Conservation (phyloP, 805 yeast genomes). For the Sugiyamaella marilandica region DNA sequence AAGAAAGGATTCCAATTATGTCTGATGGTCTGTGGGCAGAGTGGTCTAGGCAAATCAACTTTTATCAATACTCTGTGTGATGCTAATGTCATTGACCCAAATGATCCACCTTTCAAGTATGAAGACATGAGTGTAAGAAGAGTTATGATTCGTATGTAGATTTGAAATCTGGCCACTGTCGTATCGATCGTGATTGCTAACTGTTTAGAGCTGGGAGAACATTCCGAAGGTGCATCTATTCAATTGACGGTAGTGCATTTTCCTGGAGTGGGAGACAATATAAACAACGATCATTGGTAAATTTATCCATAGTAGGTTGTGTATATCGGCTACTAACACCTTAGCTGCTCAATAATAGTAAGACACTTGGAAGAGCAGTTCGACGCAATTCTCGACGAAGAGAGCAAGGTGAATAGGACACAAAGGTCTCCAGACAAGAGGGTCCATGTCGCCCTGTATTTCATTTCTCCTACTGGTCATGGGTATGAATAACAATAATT, state of each 20-base stretch:
- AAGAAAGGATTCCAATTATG: constrained; percentile 47
- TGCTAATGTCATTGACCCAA: constrained; percentile 17
- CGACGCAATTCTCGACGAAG: constrained; percentile 71
- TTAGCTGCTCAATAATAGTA: constrained; percentile 40
- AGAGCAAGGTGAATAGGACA: constrained; percentile 79
- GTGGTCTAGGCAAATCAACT: constrained; percentile 71
- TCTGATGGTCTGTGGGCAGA: constrained; percentile 62
- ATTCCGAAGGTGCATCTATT: constrained; percentile 42
- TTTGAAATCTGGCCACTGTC: background rate
- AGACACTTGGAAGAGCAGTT: constrained; percentile 64
- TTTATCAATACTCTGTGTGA: constrained; percentile 66
- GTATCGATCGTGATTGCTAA: too few species aligned
- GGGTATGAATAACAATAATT: constrained; percentile 23
- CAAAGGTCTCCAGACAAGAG: constrained; percentile 69
- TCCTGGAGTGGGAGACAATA: constrained; percentile 73
- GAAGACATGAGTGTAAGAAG: background rate
- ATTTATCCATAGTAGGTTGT: background rate
- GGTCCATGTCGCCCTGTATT: constrained; percentile 77
- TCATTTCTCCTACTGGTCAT: constrained; percentile 53
- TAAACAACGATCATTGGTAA: constrained; percentile 52
- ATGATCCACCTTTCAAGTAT: background rate
- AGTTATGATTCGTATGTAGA: background rate
- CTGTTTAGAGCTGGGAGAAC: background rate
- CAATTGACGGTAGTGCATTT: constrained; percentile 59
- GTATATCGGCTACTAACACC: background rate